Evolutionary conservation across 768 basidiomycete species (phyloP), one percentile per base, ranked within the genome.

Genomic region (Leccinum uliginosum): DNA sequence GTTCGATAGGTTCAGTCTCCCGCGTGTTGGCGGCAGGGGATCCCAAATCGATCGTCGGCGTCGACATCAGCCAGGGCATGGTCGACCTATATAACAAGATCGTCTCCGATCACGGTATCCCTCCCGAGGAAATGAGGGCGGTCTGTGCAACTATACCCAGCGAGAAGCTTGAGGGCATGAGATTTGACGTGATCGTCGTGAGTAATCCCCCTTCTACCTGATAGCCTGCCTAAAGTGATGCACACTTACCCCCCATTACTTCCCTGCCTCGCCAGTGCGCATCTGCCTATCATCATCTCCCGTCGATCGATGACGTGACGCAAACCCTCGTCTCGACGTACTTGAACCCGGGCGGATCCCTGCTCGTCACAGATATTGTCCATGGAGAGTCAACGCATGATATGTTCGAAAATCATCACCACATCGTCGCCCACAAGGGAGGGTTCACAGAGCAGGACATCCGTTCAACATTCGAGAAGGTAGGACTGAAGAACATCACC

Each of bases 151-250:
- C 67, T 0, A 79, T 80, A 43, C 74, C 65, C 43, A 76, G 75
- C 23, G 74, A 69, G 3, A 80, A 83, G 59, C 73, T 87, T 8
- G 76, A 76, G 14, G 81, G 78, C 5, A 67, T 69, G 53, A 79
- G 76, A 52, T 92, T 91, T 60, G 88, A 93, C 66, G 77, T 89
- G 40, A 74, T 89, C 56, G 79, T 85, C 7, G 90, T 91, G 66
- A 64, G 87, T 73, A n/a, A 6, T 14, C 21, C 17, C 19, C 9
- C 11, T n/a, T n/a, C n/a, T 9, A 19, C 50, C n/a, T 7, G 35
- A 54, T 44, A 4, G 27, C 26, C 10, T 11, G 23, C 27, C 24
- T 5, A 6, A 17, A 17, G 21, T 24, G 11, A 23, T 38, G 7
- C 9, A 11, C 0, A 24, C 56, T n/a, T 27, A 21, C 15, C 27